A percentile compares a stretch with the other conserved stretches of the same genome.
phyloP scores from a whole-genome alignment of 2,329 filamentous ascomycete species.

The Ophiostoma sp. region DNA sequence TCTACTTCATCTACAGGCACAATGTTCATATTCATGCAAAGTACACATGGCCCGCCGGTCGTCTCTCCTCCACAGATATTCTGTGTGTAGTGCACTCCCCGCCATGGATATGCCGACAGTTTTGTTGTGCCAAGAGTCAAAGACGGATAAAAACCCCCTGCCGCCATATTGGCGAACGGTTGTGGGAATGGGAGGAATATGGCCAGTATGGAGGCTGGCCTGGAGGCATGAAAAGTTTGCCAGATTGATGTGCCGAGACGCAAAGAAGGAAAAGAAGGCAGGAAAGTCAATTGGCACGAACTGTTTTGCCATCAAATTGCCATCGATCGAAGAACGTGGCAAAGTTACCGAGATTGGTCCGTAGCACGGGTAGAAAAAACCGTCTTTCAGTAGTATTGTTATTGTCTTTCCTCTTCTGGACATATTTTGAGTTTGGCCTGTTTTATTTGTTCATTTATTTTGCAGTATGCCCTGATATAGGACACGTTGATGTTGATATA shows the following conservation, averaged over 20 bases:
- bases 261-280: not conserved
- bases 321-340: not conserved
- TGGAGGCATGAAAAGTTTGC: conserved; percentile 5
- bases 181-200: not conserved
- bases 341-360: conserved; percentile 9
- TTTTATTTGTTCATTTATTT: not conserved
- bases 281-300: not conserved
- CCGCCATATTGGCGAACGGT: not conserved
- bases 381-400: not conserved
- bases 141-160: conserved; percentile 12
- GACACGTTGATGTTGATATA: not conserved
- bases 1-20: not conserved
- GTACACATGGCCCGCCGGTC: not conserved
- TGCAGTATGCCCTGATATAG: not conserved
- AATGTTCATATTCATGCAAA: not conserved
- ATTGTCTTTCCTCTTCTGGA: conserved; percentile 6
- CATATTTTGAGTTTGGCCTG: not conserved
- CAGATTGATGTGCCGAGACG: conserved; percentile 19
- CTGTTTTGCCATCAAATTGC: not conserved
- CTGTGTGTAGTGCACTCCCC: not conserved
- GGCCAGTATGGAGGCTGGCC: not conserved
- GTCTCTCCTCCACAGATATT: not conserved
- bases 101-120: conserved; percentile 16
- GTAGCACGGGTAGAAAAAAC: not conserved
- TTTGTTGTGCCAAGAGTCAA: conserved; percentile 5